A percentile compares a stretch with the other conserved stretches of the same genome.
These are phyloP conservation scores for Sequoiadendron giganteum DNA, from an alignment of 75 land plant species.

Conservation along the genomic window DNA sequence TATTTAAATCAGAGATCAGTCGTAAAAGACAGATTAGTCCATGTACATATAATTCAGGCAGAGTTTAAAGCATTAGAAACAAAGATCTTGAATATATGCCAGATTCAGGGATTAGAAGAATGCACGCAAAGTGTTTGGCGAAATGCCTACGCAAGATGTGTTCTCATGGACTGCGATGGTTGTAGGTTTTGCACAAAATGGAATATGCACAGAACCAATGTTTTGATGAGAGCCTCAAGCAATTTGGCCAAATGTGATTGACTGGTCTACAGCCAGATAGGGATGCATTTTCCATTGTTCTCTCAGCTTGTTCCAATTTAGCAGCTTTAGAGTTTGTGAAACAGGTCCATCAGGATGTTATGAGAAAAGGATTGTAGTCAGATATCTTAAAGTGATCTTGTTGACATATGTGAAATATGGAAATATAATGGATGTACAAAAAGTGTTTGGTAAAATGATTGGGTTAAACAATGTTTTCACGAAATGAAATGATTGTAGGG, in stretches of 20 bases:
- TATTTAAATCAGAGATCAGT: too few species aligned
- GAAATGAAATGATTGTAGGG: too few species aligned
- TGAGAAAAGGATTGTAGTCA: conserved; percentile 29
- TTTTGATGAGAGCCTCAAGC: conserved; percentile 32
- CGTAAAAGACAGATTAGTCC: conserved; percentile 5
- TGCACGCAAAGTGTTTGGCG: conserved; percentile 42
- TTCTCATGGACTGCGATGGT: too few species aligned
- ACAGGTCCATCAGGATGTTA: conserved; percentile 45
- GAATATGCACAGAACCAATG: conserved; percentile 45
- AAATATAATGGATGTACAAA: conserved; percentile 17
- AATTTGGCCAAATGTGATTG: conserved; percentile 41
- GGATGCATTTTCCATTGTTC: conserved; percentile 39
- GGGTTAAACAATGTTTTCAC: too few species aligned
- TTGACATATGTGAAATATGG: conserved; percentile 71
- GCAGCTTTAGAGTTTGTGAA: conserved; percentile 11
- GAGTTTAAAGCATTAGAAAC: conserved; percentile 3
- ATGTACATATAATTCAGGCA: neutral
- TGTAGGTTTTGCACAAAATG: conserved; percentile 31
- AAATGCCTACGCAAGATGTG: conserved; percentile 47
- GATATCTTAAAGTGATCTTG: conserved; percentile 50
- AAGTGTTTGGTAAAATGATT: conserved; percentile 50
- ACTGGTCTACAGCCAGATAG: conserved; percentile 26
- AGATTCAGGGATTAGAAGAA: conserved; percentile 7
- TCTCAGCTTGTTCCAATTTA: conserved; percentile 57
- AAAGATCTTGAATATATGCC: conserved; percentile 3